Conservation (phyloP, 495 filamentous ascomycete species). For the Copromyces sp. region DNA sequence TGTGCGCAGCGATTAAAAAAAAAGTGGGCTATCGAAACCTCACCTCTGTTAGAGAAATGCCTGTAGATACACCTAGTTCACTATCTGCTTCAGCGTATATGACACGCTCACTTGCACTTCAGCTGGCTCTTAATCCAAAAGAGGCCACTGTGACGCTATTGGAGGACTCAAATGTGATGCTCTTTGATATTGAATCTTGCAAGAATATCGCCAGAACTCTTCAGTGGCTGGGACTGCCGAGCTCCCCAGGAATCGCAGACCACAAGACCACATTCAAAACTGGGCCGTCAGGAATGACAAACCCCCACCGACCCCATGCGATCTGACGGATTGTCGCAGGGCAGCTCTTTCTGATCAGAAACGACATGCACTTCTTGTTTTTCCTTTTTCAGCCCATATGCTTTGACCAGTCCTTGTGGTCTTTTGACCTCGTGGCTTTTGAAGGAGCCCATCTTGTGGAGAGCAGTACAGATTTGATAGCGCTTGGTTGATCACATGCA, state of each 20-base stretch:
- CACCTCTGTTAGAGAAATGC: neutral
- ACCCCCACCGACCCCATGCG: neutral
- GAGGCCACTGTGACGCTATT: neutral
- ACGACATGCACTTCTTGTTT: neutral
- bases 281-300: neutral
- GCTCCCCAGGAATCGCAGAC: neutral
- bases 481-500: neutral
- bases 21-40: neutral
- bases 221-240: neutral
- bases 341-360: neutral
- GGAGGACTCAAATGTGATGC: neutral
- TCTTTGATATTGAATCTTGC: neutral
- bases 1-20: neutral
- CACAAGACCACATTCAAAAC: neutral
- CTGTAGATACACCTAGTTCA: neutral
- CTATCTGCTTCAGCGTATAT: neutral
- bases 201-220: neutral
- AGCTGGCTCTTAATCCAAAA: neutral
- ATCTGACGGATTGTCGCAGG: neutral
- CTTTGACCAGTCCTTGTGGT: neutral
- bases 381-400: neutral
- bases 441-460: neutral
- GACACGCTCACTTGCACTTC: neutral
- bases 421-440: neutral
- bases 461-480: neutral